Base-by-base conservation (phyloP, 768 basidiomycete genomes). In the Rhizopogon vinicolor region DNA sequence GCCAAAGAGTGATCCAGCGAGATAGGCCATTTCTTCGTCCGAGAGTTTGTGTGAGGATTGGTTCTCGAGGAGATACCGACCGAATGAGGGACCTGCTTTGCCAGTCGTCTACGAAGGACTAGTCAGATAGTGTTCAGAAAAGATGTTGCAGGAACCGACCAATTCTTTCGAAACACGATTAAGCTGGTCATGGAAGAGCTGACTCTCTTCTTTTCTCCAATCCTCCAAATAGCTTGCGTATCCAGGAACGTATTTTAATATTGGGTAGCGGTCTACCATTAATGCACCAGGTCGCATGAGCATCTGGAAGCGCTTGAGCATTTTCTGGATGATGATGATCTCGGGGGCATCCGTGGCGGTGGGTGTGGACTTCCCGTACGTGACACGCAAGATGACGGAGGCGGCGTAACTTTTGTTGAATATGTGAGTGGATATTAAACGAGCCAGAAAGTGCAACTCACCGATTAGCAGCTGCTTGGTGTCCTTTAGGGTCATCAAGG, bases 131-230 rank as follows among this genome's bases (percentile, higher is more conserved):
- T 28, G 25, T n/a, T 28, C 2, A 25, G 13, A 1, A 45, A 28
- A 45, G 28, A 49, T 22, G 10, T 16, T 16, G 28, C 13, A 28
- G 5, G 29, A 16, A 48, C 45, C 54, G 46, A 84, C 82, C 65
- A 84, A 64, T 55, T 77, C 75, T 14, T 55, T 60, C 22, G 72
- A 70, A 4, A 85, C 82, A 50, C 72, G 72, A 14, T 67, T 59
- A 2, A 86, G 65, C 46, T 84, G 81, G 1, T 71, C 71, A 55
- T 78, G 79, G 70, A 86, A 86, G 8, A 87, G 63, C 1, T 63
- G 68, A 0, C 81, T 71, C 58, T 86, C 85, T 49, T 85, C 82
- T 5, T 60, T 62, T 58, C 86, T 85, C 48, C 82, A 84, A 3
- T 72, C 67, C 53, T 78, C 73, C 8, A 89, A 70, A 55, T 83